phyloP scores from a whole-genome alignment of 305 asterid genomes.

The Lippia alba region DNA sequence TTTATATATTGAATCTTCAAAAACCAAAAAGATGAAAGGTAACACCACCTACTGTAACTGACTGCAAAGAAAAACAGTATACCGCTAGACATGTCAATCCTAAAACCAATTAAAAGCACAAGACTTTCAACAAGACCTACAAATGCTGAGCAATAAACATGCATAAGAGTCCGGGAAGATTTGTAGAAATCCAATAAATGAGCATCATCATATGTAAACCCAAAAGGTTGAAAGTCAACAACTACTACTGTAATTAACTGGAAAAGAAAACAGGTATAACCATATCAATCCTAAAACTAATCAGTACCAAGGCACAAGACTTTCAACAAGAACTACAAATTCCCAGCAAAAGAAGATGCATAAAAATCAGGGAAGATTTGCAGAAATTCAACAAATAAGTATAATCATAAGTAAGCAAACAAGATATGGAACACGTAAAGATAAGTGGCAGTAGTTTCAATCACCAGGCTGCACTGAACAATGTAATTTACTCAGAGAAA shows the following conservation, averaged over 20 bases:
- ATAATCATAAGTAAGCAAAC: neutral
- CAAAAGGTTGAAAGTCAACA: too few relatives aligned
- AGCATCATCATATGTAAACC: too few relatives aligned
- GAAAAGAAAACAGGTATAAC: neutral
- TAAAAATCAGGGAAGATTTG: neutral
- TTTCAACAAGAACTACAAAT: neutral
- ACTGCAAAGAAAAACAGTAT: neutral
- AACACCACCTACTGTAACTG: neutral
- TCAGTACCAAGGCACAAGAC: neutral
- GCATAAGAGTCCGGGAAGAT: too few relatives aligned
- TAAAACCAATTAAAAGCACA: too few relatives aligned
- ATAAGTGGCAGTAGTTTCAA: slow-evolving; percentile 3
- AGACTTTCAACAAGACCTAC: too few relatives aligned
- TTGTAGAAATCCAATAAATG: too few relatives aligned
- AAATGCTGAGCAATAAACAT: too few relatives aligned
- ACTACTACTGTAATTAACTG: too few relatives aligned
- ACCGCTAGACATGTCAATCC: too few relatives aligned
- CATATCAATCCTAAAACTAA: neutral
- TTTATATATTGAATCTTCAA: slow-evolving; percentile 6
- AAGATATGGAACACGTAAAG: neutral
- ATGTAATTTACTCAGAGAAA: neutral
- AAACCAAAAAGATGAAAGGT: neutral
- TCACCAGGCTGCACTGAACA: slow-evolving; percentile 8
- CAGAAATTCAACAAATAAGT: slow-evolving; percentile 15
- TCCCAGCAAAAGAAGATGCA: neutral